Evolutionary conservation across 1,284 basidiomycete species (phyloP).

Genomic region (Malassezia sympodialis): DNA sequence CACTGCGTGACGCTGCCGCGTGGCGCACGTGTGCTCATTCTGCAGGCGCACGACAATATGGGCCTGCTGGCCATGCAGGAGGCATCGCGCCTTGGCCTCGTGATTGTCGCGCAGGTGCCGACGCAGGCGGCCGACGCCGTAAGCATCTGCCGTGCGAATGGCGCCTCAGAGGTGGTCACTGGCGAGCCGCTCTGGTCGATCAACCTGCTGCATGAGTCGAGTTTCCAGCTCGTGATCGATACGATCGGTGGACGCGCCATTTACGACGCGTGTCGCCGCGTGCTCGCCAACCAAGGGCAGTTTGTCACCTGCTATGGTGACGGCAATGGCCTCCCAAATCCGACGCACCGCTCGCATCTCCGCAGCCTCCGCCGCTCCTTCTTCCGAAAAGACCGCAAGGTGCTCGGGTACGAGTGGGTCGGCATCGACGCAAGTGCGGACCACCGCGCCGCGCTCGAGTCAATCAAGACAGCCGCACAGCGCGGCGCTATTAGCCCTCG

Average conservation of each 20-base stretch:
- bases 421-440: constrained; percentile 37
- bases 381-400: constrained; percentile 50
- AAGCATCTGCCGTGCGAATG: constrained; percentile 45
- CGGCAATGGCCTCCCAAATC: constrained; percentile 35
- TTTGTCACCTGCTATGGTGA: constrained; percentile 48
- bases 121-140: constrained; percentile 43
- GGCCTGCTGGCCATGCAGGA: constrained; percentile 50
- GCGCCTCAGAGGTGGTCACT: constrained; percentile 49
- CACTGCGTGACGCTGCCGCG: constrained; percentile 45
- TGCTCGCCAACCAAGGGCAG: constrained; percentile 48
- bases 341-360: constrained; percentile 42
- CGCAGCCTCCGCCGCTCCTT: constrained; percentile 48
- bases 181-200: constrained; percentile 50
- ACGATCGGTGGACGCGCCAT: constrained; percentile 43
- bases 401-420: constrained; percentile 48
- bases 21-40: constrained; percentile 48
- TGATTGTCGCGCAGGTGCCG: constrained; percentile 50
- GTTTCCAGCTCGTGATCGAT: constrained; percentile 48
- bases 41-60: constrained; percentile 50
- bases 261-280: constrained; percentile 50
- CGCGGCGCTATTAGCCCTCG: constrained; percentile 39
- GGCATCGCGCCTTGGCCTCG: constrained; percentile 45
- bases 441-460: constrained; percentile 37
- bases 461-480: constrained; percentile 35
- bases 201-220: constrained; percentile 49